phyloP scores from a whole-genome alignment of 139 green algal genomes.

The Yamagishiella unicocca region DNA sequence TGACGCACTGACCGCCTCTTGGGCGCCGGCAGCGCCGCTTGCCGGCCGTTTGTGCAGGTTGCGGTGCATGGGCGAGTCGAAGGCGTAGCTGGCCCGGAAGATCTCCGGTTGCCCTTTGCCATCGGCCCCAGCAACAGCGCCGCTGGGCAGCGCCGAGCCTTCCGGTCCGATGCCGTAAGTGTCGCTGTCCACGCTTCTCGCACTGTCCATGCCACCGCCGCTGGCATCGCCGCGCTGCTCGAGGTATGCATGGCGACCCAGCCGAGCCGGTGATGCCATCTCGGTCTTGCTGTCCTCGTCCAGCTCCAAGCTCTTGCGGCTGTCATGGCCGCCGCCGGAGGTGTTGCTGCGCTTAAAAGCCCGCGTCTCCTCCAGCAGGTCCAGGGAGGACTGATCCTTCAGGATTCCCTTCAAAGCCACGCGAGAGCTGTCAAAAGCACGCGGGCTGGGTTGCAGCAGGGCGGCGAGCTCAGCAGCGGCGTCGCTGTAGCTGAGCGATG shows the following conservation, averaged over 20 bases:
- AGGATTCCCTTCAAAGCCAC: no score
- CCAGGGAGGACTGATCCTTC: no score
- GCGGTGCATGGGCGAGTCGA: not conserved
- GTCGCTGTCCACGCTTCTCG: not conserved
- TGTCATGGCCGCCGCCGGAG: not conserved
- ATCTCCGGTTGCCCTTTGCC: constrained; percentile 12
- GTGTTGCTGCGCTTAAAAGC: no score
- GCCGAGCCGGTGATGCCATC: not conserved
- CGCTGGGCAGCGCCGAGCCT: no score
- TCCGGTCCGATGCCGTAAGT: not conserved
- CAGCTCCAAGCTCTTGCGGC: not conserved
- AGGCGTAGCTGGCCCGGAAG: constrained; percentile 36
- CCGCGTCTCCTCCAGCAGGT: no score
- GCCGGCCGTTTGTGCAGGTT: no score
- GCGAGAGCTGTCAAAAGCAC: not conserved
- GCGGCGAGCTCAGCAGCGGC: constrained; percentile 1
- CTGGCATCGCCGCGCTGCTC: constrained; percentile 1
- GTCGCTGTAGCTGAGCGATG: not conserved
- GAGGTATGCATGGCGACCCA: not conserved
- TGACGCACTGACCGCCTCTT: no score
- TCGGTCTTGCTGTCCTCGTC: constrained; percentile 32
- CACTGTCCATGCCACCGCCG: not conserved
- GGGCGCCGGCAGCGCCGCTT: not conserved
- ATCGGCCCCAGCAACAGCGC: no score
- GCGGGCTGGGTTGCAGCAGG: not conserved